Percentiles rank a stretch among this genome's conserved stretches.
Conservation (phyloP, 345 rosid species). For the Gossypium bickii region DNA sequence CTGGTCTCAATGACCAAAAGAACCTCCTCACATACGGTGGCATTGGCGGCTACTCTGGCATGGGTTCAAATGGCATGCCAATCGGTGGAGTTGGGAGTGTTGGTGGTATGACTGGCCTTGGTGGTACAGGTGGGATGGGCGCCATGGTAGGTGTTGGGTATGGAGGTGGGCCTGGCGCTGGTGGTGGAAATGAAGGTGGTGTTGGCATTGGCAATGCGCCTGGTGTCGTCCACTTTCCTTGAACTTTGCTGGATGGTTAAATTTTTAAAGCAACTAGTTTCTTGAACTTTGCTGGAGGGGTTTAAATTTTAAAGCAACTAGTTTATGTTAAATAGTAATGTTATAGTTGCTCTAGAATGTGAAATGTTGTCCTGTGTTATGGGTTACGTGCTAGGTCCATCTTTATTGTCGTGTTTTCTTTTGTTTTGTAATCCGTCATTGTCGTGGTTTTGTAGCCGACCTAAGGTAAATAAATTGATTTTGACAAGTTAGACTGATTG, state of each 20-base stretch:
- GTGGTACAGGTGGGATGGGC: conserved; percentile 13
- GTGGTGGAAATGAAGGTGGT: not conserved
- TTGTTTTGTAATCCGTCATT: not conserved
- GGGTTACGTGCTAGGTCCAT: no score
- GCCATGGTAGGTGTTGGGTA: conserved; percentile 13
- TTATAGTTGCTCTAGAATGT: not conserved
- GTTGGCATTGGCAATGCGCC: not conserved
- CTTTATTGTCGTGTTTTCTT: not conserved
- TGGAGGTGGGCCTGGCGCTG: conserved; percentile 17
- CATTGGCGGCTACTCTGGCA: conserved; percentile 49
- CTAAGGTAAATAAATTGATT: no score
- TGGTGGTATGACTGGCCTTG: conserved; percentile 25
- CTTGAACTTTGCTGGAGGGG: not conserved
- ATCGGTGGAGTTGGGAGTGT: conserved; percentile 45
- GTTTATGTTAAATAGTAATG: not conserved
- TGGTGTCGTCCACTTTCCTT: conserved; percentile 7
- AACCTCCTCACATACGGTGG: conserved; percentile 65
- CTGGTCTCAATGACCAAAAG: conserved; percentile 61
- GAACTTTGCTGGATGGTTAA: not conserved
- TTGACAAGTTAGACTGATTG: no score
- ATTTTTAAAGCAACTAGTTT: no score
- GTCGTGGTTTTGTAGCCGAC: not conserved
- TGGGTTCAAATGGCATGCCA: conserved; percentile 52
- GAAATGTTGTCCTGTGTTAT: not conserved
- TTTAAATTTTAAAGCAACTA: not conserved